Conservation (phyloP, 73 alveolate genomes). For the Paramecium octaurelia region DNA sequence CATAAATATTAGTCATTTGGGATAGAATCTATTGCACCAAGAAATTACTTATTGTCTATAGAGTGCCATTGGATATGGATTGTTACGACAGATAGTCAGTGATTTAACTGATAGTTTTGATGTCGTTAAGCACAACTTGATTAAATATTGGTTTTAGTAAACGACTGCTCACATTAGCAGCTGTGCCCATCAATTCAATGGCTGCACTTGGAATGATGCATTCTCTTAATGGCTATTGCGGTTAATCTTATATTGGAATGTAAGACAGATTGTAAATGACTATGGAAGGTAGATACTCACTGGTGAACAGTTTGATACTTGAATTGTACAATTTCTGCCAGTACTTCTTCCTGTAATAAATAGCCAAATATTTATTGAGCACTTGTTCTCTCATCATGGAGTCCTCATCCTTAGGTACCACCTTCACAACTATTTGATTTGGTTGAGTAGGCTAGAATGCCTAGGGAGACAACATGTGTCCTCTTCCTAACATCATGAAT, state of each 20-base stretch:
- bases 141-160: not conserved
- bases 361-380: not conserved
- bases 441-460: not conserved
- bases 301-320: not conserved
- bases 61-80: not conserved
- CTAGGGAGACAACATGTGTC: not conserved
- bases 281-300: constrained; percentile 25
- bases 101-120: not conserved
- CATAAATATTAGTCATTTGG: not conserved
- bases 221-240: constrained; percentile 34
- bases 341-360: not conserved
- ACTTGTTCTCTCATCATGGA: constrained; percentile 6
- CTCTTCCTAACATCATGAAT: constrained; percentile 32
- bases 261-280: not conserved
- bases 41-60: not conserved
- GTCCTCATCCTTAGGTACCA: not conserved
- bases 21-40: not conserved
- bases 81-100: not conserved
- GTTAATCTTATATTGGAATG: not conserved
- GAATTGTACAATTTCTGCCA: not conserved
- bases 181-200: constrained; percentile 44
- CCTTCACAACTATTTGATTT: not conserved
- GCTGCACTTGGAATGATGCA: constrained; percentile 51
- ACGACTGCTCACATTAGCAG: constrained; percentile 28
- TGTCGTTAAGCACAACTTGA: not conserved